These are phyloP conservation scores for Cymbopogon flexuosus DNA, from an alignment of 202 grass and related monocot genomes.

Conservation along the genomic window DNA sequence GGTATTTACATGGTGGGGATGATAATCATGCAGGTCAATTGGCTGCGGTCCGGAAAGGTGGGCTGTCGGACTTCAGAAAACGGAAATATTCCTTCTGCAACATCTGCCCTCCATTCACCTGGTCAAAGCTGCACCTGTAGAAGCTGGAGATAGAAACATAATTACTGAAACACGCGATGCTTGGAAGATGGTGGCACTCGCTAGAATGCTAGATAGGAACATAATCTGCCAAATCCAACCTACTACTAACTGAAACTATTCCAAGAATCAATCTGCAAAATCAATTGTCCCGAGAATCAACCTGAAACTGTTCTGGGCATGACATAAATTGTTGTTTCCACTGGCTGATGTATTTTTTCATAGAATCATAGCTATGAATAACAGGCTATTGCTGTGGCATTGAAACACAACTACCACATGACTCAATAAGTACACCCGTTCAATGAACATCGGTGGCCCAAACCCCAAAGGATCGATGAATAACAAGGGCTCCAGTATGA, in stretches of 20 bases:
- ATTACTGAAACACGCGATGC: not conserved
- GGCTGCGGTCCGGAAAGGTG: constrained; percentile 12
- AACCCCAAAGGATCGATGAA: constrained; percentile 19
- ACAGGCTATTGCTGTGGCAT: not conserved
- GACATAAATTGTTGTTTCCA: not conserved
- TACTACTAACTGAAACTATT: not conserved
- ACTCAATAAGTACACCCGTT: not conserved
- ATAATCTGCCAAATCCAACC: not conserved
- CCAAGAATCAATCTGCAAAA: not conserved
- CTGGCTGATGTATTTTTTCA: not conserved
- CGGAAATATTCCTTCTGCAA: constrained; percentile 59
- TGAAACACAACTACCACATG: not conserved
- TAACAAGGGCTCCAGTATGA: not conserved
- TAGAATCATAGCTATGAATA: not conserved
- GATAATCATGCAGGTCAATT: not conserved
- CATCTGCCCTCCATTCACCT: constrained; percentile 79
- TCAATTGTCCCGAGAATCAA: not conserved
- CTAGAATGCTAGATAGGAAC: not conserved
- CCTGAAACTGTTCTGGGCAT: not conserved
- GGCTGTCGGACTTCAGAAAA: constrained; percentile 49
- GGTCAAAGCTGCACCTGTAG: constrained; percentile 80
- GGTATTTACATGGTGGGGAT: constrained; percentile 30
- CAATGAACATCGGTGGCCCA: not conserved
- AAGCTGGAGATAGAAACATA: constrained; percentile 49
- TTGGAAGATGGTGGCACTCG: not conserved